These are phyloP conservation scores for Guadua angustifolia DNA, from an alignment of 176 grass and related monocot genomes.

Conservation along the genomic window DNA sequence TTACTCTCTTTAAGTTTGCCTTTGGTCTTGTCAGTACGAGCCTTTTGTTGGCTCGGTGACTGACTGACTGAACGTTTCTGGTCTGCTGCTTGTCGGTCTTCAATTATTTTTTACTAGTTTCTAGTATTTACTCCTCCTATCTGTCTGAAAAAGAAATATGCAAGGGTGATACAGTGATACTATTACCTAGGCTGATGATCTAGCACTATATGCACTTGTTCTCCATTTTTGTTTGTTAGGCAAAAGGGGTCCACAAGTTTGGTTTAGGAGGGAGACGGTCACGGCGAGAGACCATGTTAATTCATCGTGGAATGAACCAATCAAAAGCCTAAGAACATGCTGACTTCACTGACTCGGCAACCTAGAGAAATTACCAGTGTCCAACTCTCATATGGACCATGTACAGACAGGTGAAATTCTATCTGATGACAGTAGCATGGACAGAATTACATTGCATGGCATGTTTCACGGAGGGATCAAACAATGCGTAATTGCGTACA, in stretches of 20 bases:
- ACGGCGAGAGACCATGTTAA: background rate
- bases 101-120: slow-evolving; percentile 21
- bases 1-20: background rate
- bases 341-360: background rate
- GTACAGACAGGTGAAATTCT: no score
- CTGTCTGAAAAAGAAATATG: no score
- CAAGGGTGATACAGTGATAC: no score
- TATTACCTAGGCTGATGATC: no score
- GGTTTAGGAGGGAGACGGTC: background rate
- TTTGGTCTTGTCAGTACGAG: slow-evolving; percentile 17
- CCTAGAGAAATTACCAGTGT: no score
- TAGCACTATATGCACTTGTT: no score
- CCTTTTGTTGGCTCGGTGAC: background rate
- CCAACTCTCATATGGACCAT: no score
- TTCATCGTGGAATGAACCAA: background rate
- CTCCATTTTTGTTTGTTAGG: no score
- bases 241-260: background rate
- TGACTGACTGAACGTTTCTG: background rate
- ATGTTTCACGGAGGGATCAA: background rate
- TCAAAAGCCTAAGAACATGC: background rate
- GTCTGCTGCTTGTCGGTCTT: background rate
- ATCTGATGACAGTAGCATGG: background rate
- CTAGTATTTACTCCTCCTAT: background rate
- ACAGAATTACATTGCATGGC: background rate
- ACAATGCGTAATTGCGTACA: background rate